Evolutionary conservation across 2,329 filamentous ascomycete species (phyloP).

Genomic region (Fonsecaea pugnacius): DNA sequence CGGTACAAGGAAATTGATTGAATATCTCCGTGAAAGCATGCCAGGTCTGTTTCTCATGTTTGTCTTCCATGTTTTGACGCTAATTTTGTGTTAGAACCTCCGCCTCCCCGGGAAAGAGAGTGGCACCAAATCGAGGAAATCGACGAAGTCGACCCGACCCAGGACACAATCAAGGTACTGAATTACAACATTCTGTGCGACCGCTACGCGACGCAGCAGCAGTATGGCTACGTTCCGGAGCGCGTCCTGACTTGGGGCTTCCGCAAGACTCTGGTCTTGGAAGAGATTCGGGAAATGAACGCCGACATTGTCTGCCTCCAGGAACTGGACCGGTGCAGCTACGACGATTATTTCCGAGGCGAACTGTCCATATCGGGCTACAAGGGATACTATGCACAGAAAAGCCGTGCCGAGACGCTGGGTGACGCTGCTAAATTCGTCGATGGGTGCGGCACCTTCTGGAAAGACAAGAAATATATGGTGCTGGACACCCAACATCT

Average conservation of each 20-base stretch:
- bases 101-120: constrained; percentile 75
- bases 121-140: constrained; percentile 73
- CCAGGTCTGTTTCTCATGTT: constrained; percentile 66
- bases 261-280: constrained; percentile 78
- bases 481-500: constrained; percentile 92
- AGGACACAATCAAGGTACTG: constrained; percentile 77
- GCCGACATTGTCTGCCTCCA: constrained; percentile 92
- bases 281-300: constrained; percentile 76
- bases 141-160: constrained; percentile 54
- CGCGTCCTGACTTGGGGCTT: constrained; percentile 84
- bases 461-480: constrained; percentile 92
- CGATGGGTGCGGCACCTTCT: constrained; percentile 96
- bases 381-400: constrained; percentile 91
- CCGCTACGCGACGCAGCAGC: constrained; percentile 80
- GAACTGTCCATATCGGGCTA: constrained; percentile 85
- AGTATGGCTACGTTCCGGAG: constrained; percentile 89
- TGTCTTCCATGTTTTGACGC: constrained; percentile 13
- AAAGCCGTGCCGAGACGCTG: constrained; percentile 89
- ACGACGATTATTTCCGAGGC: constrained; percentile 88
- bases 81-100: constrained; percentile 63
- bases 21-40: constrained; percentile 79
- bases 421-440: constrained; percentile 84
- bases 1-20: constrained; percentile 83
- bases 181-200: constrained; percentile 97
- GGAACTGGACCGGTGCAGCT: constrained; percentile 89